A percentile compares a stretch with the other conserved stretches of the same genome.
Conservation (phyloP, 768 basidiomycete genomes). For the Suillus spraguei region DNA sequence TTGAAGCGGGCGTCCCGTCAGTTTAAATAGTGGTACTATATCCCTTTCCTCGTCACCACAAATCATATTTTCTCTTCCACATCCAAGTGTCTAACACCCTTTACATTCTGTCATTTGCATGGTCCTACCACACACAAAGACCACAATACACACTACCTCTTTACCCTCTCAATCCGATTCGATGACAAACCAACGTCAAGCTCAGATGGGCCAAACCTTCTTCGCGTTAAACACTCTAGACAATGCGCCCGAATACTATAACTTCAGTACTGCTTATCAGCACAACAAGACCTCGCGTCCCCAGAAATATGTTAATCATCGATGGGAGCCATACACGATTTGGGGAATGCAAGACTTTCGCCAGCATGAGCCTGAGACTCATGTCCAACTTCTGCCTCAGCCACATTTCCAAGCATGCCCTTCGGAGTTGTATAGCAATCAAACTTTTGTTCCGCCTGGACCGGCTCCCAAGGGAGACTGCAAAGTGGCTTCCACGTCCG, state of each 20-base stretch:
- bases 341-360: background rate
- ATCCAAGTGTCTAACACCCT: background rate
- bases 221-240: background rate
- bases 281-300: background rate
- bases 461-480: background rate
- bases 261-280: background rate
- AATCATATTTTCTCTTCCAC: background rate
- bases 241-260: background rate
- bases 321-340: background rate
- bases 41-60: background rate
- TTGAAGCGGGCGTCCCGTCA: background rate
- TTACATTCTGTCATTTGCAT: background rate
- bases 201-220: background rate
- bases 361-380: background rate
- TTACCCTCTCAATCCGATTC: background rate
- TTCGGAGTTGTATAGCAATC: background rate
- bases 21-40: background rate
- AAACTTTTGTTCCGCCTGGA: background rate
- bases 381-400: background rate
- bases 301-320: background rate
- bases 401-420: background rate
- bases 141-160: background rate
- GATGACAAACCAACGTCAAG: background rate
- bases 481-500: background rate
- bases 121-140: background rate